phyloP scores from a whole-genome alignment of 2,329 filamentous ascomycete species.

The Aspergillus clavatus region DNA sequence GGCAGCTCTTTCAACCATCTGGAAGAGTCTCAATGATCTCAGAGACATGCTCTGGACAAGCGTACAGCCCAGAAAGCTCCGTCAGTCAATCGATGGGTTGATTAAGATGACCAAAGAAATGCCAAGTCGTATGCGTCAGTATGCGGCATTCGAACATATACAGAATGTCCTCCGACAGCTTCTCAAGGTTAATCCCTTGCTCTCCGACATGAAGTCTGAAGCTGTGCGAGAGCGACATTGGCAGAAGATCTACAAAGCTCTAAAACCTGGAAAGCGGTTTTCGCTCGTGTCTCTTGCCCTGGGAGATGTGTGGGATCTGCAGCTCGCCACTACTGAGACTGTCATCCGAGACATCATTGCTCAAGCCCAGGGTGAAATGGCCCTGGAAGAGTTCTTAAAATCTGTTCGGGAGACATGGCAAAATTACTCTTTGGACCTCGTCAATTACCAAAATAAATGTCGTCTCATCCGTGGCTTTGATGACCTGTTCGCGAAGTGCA shows the following conservation, averaged over 20 bases:
- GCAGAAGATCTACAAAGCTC: constrained; percentile 94
- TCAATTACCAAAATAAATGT: constrained; percentile 97
- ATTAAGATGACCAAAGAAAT: constrained; percentile 99
- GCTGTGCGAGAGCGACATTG: constrained; percentile 95
- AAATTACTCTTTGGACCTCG: constrained; percentile 86
- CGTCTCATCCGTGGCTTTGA: constrained; percentile 97
- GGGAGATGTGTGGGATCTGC: constrained; percentile 98
- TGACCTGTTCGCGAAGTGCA: constrained; percentile 96
- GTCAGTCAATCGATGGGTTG: constrained; percentile 80
- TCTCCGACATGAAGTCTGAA: constrained; percentile 91
- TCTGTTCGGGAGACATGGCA: constrained; percentile 97
- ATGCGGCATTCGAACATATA: constrained; percentile 98
- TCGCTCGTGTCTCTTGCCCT: constrained; percentile 91
- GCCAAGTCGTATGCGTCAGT: constrained; percentile 98
- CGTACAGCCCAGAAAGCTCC: constrained; percentile 88
- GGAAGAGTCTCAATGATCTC: constrained; percentile 91
- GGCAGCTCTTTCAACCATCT: constrained; percentile 92
- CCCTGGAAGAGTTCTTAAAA: constrained; percentile 92
- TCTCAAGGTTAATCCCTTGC: constrained; percentile 82
- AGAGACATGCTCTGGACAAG: constrained; percentile 91
- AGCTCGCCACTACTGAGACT: constrained; percentile 78
- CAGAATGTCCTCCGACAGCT: constrained; percentile 84
- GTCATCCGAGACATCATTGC: constrained; percentile 89
- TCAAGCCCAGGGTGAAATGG: constrained; percentile 97
- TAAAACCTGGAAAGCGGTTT: constrained; percentile 89